Base-by-base conservation (phyloP, 108 stramenopile species). In the Licmophora abbreviata region DNA sequence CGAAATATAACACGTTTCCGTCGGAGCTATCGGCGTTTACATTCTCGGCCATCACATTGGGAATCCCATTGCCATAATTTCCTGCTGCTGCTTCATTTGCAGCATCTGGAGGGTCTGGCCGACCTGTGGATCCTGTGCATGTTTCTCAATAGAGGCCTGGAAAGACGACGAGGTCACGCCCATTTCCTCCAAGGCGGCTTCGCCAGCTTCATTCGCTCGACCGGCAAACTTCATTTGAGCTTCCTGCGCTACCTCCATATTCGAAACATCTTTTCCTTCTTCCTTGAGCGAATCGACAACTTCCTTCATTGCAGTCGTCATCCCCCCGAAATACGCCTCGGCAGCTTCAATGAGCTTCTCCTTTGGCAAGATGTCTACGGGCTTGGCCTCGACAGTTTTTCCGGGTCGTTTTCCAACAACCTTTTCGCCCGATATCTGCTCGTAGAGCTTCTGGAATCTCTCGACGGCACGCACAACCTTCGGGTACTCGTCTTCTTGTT, bases 81-180 rank as follows among this genome's bases (percentile, higher is more conserved):
- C 85, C 45, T 88, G 83, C 59, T 92, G 90, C 58, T 92, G 90
- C 56, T 88, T 84, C 74, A 92, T 76, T 51, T 92, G 90, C 35
- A 92, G 47, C 85, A 85, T 88, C 8, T 66, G 74, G 42, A 92
- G 45, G 9, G 83, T 64, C 71, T 84, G 64, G 44, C 81, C 90
- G 23, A 92, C 85, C 22, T 59, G 42, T 14, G 90, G 90, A 53
- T 79, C 69, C n/a, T 68, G 48, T 15, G 74, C 65, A 65, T 85
- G 73, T 11, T 50, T 78, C 53, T 88, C 83, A 30, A 92, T 67
- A 3, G 79, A 79, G n/a, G 69, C 61, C 44, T 86, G 68, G 58
- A 92, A 92, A 23, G 73, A 70, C 35, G 59, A 50, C 69, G 81
- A 69, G 9, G 55, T 51, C n/a, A 85, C 46, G 12, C 77, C 90